Evolutionary conservation across 116 monocot genomes (phyloP), one percentile per base, ranked within the genome.

Genomic region (Posidonia oceanica): DNA sequence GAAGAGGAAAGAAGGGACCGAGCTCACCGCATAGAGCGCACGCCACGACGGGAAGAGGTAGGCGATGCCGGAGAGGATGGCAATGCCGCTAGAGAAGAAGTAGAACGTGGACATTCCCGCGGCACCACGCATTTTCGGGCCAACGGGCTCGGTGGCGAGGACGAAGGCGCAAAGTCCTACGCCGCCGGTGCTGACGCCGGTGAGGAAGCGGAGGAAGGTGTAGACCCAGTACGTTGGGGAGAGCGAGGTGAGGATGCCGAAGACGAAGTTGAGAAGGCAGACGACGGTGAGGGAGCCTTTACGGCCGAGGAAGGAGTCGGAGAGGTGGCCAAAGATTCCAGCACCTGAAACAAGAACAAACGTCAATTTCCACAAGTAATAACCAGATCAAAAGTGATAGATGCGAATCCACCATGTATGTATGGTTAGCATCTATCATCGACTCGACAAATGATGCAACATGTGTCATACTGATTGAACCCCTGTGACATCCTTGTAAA

Each of bases 61-160:
- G 70, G 87, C 85, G 18, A 77, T 72, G 75, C 69, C 72, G 48
- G 90, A 68, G 78, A 90, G 78, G n/a, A 69, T 3, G 16, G 71
- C 79, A 73, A 78, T 82, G 69, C 90, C 94, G 59, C 56, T 59
- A 64, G 91, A 88, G 82, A 86, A 94, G 81, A 94, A 94, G 88
- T 88, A 87, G 81, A 94, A 94, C 39, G 86, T 88, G 42, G 84
- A 94, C 94, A 91, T 91, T 18, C 84, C 94, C 56, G 69, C 91
- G 15, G 37, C 23, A 38, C 82, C 91, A 13, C 91, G 88, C 22
- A 68, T 75, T 6, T 68, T 59, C 14, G 88, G 84, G 10, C 94
- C 91, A 41, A 86, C 72, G 37, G 94, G 91, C 54, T 91, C 90
- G 15, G 94, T 94, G 78, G 94, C 85, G 48, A 94, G 94, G 76